phyloP scores from a whole-genome alignment of 306 rosid genomes.

The Luffa aegyptiaca region DNA sequence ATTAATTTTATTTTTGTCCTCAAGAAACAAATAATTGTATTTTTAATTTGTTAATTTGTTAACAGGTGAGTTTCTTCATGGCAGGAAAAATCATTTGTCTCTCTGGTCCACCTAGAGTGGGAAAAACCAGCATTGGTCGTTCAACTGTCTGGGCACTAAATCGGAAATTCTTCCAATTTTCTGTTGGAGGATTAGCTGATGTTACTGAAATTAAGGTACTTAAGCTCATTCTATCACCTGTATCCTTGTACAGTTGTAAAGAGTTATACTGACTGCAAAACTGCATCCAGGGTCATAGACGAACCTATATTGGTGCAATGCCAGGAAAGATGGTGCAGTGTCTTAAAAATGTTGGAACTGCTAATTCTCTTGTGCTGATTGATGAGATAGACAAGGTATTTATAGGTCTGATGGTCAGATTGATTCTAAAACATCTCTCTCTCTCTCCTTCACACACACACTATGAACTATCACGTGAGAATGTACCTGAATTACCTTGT shows the following conservation, averaged over 20 bases:
- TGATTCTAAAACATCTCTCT: constrained; percentile 12
- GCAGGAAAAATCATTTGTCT: constrained; percentile 96
- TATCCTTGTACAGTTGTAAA: neutral
- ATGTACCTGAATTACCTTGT: neutral
- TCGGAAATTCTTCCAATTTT: constrained; percentile 86
- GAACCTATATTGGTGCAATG: constrained; percentile 99
- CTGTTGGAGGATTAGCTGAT: constrained; percentile 97
- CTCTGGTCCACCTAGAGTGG: constrained; percentile 99
- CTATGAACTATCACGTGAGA: neutral
- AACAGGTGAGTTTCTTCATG: neutral
- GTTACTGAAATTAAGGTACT: constrained; percentile 98
- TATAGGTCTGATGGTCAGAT: constrained; percentile 11
- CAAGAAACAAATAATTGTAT: neutral
- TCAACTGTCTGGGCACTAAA: constrained; percentile 97
- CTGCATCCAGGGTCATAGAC: constrained; percentile 86
- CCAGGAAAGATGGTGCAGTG: constrained; percentile 99
- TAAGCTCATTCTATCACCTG: constrained; percentile 1
- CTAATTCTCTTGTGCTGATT: constrained; percentile 94
- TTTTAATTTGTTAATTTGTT: neutral
- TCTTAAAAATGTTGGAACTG: constrained; percentile 91
- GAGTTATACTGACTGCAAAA: constrained; percentile 8
- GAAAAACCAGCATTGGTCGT: constrained; percentile 99
- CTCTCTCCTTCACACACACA: neutral
- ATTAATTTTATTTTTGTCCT: neutral
- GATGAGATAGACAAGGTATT: constrained; percentile 98